Evolutionary conservation across 148 eudicot genomes (phyloP).

Genomic region (Cornus kousa): DNA sequence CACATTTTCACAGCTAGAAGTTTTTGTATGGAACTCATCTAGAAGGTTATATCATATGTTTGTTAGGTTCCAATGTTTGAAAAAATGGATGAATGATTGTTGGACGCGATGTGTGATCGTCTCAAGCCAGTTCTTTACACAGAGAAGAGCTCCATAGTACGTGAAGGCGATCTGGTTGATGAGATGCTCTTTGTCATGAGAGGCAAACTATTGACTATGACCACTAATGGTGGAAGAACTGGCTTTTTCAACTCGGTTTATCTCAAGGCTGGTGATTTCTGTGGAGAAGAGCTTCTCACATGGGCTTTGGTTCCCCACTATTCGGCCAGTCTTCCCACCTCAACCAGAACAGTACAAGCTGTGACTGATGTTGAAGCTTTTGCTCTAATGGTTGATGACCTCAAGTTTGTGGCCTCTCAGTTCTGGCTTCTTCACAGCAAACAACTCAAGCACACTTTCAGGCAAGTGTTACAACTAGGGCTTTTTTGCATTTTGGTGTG

Average conservation of each 20-base stretch:
- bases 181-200: conserved; percentile 76
- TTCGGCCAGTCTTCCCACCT: conserved; percentile 56
- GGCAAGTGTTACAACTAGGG: conserved; percentile 22
- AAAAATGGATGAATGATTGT: conserved; percentile 57
- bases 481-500: neutral
- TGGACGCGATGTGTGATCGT: conserved; percentile 66
- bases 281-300: conserved; percentile 82
- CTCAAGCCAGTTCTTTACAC: conserved; percentile 64
- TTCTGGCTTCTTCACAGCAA: conserved; percentile 68
- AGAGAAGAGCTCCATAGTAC: conserved; percentile 49
- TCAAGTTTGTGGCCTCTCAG: conserved; percentile 66
- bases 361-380: conserved; percentile 70
- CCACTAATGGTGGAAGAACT: conserved; percentile 76
- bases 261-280: conserved; percentile 61
- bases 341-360: conserved; percentile 61
- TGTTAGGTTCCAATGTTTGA: conserved; percentile 70
- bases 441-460: conserved; percentile 62
- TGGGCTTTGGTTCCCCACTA: conserved; percentile 72
- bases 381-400: conserved; percentile 55
- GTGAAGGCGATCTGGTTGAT: conserved; percentile 72
- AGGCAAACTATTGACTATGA: conserved; percentile 50
- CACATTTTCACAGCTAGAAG: too few species aligned
- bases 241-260: conserved; percentile 56
- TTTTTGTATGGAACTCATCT: neutral
- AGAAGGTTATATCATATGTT: neutral